Evolutionary conservation across 2,329 filamentous ascomycete species (phyloP), one percentile per base, ranked within the genome.

Genomic region (Fusarium setosum): DNA sequence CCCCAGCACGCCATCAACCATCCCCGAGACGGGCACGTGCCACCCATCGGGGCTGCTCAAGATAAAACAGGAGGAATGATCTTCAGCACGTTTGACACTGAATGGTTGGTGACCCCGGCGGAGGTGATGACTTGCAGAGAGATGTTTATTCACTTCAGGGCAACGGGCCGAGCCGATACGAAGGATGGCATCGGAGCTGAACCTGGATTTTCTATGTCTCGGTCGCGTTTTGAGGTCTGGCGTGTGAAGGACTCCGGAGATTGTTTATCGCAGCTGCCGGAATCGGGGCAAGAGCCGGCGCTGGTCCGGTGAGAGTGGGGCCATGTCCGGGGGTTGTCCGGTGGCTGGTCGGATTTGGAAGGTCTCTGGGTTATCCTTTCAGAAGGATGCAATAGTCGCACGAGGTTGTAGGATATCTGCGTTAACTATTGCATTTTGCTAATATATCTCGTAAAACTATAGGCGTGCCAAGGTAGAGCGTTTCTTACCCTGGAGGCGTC

Each of bases 1-100:
- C 35, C 37, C 24, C 29, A 60, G 44, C 59, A 21, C 49, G 34
- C 48, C 62, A 59, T 58, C 56, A 44, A 64, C 51, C 49, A 65
- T 52, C 56, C 15, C 29, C 15, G 26, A 52, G 34, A 26, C 13
- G 18, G 24, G 40, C 69, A 72, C 69, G 69, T 71, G 69, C 56
- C 38, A 32, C 51, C 62, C 15, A 50, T 45, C 56, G 57, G n/a
- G 56, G 20, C 59, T 56, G 52, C 56, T 65, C 52, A 51, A 49
- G 51, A 54, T 37, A 44, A 38, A 52, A 51, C 44, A 45, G 48
- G 53, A 58, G 49, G 48, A n/a, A 32, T 38, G n/a, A 31, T 38
- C 41, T 44, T 51, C 38, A 38, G 21, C 65, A 68, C 65, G 65
- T 68, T 68, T 17, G n/a, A n/a, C 42, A 12, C 57, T 56, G 35